Conservation (phyloP, 192 early-diverging fungal species). For the Haplosporangium gracile region DNA sequence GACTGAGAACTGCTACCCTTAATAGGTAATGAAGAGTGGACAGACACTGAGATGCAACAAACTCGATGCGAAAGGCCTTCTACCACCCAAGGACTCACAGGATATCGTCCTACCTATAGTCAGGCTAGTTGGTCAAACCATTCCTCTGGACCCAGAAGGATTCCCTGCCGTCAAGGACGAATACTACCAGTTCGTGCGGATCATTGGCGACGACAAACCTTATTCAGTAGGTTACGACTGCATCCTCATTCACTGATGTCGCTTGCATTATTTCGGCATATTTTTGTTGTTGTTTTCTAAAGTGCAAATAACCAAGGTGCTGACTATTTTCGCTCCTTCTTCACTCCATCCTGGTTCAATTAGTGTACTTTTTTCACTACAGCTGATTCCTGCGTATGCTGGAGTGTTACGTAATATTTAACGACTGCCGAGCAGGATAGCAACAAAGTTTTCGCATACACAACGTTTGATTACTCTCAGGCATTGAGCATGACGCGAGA, state of each 20-base stretch:
- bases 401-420: conserved; percentile 4
- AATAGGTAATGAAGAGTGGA: too few species aligned
- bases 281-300: background rate
- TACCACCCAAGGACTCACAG: conserved; percentile 1
- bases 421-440: background rate
- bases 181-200: background rate
- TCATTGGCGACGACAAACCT: conserved; percentile 14
- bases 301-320: background rate
- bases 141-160: conserved; percentile 9
- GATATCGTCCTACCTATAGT: background rate
- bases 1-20: too few species aligned
- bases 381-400: background rate
- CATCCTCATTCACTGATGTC: background rate
- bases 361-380: conserved; percentile 13
- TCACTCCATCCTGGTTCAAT: background rate
- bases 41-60: too few species aligned
- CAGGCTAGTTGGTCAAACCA: conserved; percentile 23
- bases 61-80: background rate
- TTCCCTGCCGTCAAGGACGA: conserved; percentile 14
- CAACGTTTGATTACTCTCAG: conserved; percentile 2
- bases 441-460: background rate
- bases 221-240: conserved; percentile 8
- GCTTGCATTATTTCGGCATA: too few species aligned
- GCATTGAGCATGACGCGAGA: conserved; percentile 7
- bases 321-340: too few species aligned